phyloP scores from a whole-genome alignment of 208 protist genomes.

The Trypanosoma avium region DNA sequence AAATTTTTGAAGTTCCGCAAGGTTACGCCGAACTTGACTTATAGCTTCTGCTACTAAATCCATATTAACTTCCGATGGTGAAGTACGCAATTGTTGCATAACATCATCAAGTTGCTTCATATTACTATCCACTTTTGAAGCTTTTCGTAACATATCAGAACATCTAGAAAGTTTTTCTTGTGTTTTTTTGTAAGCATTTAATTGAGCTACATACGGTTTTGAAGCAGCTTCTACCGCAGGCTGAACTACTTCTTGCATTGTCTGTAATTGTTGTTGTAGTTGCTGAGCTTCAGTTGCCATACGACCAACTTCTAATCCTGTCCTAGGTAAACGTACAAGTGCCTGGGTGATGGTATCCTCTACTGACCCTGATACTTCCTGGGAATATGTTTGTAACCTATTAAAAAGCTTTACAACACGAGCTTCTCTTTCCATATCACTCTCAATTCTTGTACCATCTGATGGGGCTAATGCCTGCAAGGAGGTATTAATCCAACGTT shows the following conservation, averaged over 20 bases:
- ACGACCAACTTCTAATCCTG: slow-evolving; percentile 63
- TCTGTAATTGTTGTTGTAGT: slow-evolving; percentile 46
- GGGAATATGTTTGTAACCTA: slow-evolving; percentile 49
- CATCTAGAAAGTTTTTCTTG: slow-evolving; percentile 57
- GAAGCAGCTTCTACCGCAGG: slow-evolving; percentile 23
- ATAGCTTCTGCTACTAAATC: slow-evolving; percentile 30
- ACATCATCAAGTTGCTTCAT: slow-evolving; percentile 52
- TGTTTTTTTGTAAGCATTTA: slow-evolving; percentile 39
- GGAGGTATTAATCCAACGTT: slow-evolving; percentile 57
- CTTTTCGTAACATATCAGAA: slow-evolving; percentile 44
- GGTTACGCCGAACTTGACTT: slow-evolving; percentile 33
- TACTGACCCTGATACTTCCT: slow-evolving; percentile 45
- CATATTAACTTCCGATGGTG: slow-evolving; percentile 22
- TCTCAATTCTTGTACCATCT: neutral
- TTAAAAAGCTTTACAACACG: slow-evolving; percentile 44
- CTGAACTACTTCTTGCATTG: slow-evolving; percentile 36
- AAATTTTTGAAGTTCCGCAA: slow-evolving; percentile 48
- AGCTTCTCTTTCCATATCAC: slow-evolving; percentile 33
- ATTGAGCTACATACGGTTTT: slow-evolving; percentile 22
- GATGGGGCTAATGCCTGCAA: slow-evolving; percentile 17
- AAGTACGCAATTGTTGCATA: slow-evolving; percentile 32
- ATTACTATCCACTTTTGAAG: slow-evolving; percentile 38
- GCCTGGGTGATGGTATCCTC: slow-evolving; percentile 70
- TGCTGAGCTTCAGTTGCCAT: slow-evolving; percentile 61
- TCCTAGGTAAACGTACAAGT: slow-evolving; percentile 65